Conservation (phyloP, 805 yeast genomes). For the Lipomyces starkeyi region DNA sequence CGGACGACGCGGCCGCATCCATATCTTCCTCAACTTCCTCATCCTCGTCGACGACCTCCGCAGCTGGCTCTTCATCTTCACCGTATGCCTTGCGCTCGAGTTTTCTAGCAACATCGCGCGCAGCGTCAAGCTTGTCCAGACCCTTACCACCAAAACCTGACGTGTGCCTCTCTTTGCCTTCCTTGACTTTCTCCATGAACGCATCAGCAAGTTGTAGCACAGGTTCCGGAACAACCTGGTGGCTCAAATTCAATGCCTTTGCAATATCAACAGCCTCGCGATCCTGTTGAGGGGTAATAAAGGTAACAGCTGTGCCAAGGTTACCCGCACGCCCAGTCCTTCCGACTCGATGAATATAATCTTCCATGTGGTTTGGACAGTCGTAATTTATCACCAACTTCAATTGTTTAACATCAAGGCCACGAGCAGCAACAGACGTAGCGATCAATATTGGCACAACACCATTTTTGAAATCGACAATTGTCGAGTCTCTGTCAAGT, state of each 20-base stretch:
- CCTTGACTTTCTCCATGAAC: slow-evolving; percentile 65
- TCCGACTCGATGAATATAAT: slow-evolving; percentile 95
- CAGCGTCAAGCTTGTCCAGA: slow-evolving; percentile 72
- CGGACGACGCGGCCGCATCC: slow-evolving; percentile 17
- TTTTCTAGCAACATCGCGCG: slow-evolving; percentile 58
- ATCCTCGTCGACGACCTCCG: slow-evolving; percentile 41
- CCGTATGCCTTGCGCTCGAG: slow-evolving; percentile 59
- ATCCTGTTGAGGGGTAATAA: slow-evolving; percentile 66
- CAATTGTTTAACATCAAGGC: slow-evolving; percentile 87
- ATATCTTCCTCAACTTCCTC: slow-evolving; percentile 40
- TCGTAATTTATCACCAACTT: slow-evolving; percentile 82
- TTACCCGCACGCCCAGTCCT: slow-evolving; percentile 93
- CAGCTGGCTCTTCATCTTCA: slow-evolving; percentile 45
- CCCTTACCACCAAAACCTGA: slow-evolving; percentile 96
- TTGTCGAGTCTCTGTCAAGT: slow-evolving; percentile 75
- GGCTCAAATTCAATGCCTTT: slow-evolving; percentile 67
- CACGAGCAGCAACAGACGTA: slow-evolving; percentile 94
- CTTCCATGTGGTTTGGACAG: slow-evolving; percentile 88
- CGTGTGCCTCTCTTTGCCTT: slow-evolving; percentile 64
- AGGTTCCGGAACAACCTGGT: slow-evolving; percentile 59
- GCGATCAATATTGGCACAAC: slow-evolving; percentile 71
- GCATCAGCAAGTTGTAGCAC: slow-evolving; percentile 57
- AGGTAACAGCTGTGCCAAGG: slow-evolving; percentile 75
- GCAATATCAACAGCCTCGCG: slow-evolving; percentile 71
- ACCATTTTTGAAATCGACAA: slow-evolving; percentile 70